Percentiles rank a stretch among this genome's conserved stretches.
Evolutionary conservation across 1,284 basidiomycete species (phyloP).

Genomic region (Mycena citricolor): DNA sequence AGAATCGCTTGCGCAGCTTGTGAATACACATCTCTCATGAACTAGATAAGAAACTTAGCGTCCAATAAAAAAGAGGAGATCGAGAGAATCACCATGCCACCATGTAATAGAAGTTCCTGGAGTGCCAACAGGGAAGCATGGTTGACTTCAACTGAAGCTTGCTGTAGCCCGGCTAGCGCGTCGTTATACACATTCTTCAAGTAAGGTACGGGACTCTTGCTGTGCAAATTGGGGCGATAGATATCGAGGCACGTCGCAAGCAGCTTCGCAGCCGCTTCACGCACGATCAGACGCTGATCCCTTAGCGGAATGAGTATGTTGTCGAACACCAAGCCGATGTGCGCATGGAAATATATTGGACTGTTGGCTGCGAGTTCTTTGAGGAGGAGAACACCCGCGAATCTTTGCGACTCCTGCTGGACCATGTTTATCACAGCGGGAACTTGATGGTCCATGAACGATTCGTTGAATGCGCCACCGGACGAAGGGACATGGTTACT

Average conservation of each 20-base stretch:
- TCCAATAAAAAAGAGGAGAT: neutral
- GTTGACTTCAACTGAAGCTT: constrained; percentile 80
- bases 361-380: constrained; percentile 90
- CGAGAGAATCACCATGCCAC: constrained; percentile 74
- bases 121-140: constrained; percentile 94
- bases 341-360: constrained; percentile 82
- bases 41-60: constrained; percentile 46
- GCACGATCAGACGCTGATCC: constrained; percentile 81
- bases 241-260: constrained; percentile 89
- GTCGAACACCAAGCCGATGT: constrained; percentile 85
- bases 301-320: constrained; percentile 88
- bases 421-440: constrained; percentile 79
- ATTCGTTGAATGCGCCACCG: constrained; percentile 79
- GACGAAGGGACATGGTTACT: constrained; percentile 77
- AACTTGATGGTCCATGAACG: constrained; percentile 86
- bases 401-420: constrained; percentile 74
- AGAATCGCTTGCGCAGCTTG: constrained; percentile 92
- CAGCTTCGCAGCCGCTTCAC: constrained; percentile 90
- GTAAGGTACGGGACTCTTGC: constrained; percentile 61
- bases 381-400: constrained; percentile 85
- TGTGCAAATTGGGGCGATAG: constrained; percentile 69
- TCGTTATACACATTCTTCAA: constrained; percentile 85
- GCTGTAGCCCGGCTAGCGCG: constrained; percentile 84
- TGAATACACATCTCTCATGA: constrained; percentile 90
- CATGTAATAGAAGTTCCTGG: constrained; percentile 89